A percentile compares a stretch with the other conserved stretches of the same genome.
phyloP scores from a whole-genome alignment of 495 filamentous ascomycete genomes.

The Aspergillus ellipticus region DNA sequence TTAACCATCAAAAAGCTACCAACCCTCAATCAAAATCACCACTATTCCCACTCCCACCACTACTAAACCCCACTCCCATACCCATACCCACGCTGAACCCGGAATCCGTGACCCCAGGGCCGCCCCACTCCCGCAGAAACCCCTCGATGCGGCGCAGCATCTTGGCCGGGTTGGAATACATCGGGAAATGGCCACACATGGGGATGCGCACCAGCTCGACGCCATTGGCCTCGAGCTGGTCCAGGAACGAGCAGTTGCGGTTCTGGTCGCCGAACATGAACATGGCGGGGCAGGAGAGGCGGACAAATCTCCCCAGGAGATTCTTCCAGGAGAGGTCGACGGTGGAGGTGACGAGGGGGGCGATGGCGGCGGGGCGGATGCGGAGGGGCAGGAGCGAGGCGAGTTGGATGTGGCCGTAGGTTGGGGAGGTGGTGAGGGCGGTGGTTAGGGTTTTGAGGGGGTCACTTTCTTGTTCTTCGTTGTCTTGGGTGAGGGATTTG shows the following conservation, averaged over 20 bases:
- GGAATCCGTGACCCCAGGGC: too few species aligned
- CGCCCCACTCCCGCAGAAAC: background rate
- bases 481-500: background rate
- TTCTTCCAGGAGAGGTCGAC: conserved; percentile 11
- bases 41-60: too few species aligned
- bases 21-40: too few species aligned
- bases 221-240: background rate
- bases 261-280: background rate
- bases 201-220: background rate
- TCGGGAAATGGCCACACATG: background rate
- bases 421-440: background rate
- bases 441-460: too few species aligned
- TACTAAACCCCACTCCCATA: too few species aligned
- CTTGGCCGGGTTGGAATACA: background rate
- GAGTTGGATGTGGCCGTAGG: background rate
- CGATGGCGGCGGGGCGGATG: background rate
- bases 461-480: too few species aligned
- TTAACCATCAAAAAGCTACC: too few species aligned
- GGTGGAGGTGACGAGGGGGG: conserved; percentile 16
- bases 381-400: background rate
- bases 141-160: background rate
- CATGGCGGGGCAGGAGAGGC: background rate
- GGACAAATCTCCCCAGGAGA: background rate
- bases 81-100: too few species aligned
- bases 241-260: background rate